Evolutionary conservation across 1,139 yeast genomes (phyloP).

Genomic region (Suhomyces wounanorum): DNA sequence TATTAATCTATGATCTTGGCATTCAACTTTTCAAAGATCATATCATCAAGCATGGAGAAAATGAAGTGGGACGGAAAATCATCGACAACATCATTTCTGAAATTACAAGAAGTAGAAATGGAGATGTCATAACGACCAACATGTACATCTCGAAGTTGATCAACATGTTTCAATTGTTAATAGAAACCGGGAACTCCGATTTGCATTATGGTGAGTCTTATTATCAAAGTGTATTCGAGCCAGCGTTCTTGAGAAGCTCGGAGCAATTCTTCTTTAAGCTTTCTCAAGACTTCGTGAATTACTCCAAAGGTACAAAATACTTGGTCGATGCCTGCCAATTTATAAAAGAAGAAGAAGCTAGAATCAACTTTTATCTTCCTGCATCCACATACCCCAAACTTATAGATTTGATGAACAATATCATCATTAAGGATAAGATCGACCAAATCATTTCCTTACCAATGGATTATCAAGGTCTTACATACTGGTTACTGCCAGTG

Average conservation of each 20-base stretch:
- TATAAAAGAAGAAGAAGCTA: conserved; percentile 58
- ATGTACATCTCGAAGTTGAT: conserved; percentile 62
- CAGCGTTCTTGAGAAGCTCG: conserved; percentile 57
- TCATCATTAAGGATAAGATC: conserved; percentile 62
- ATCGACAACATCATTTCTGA: conserved; percentile 56
- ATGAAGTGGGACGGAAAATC: conserved; percentile 54
- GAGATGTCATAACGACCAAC: conserved; percentile 57
- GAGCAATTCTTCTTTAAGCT: conserved; percentile 55
- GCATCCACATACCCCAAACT: conserved; percentile 55
- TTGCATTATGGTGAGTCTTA: conserved; percentile 50
- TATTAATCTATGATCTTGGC: conserved; percentile 77
- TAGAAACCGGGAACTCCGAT: conserved; percentile 41
- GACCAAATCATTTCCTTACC: conserved; percentile 48
- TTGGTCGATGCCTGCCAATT: conserved; percentile 54
- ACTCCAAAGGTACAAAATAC: conserved; percentile 51
- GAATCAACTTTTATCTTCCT: conserved; percentile 60
- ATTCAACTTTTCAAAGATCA: conserved; percentile 50
- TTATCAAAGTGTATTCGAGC: conserved; percentile 69
- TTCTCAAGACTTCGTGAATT: conserved; percentile 44
- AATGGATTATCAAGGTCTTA: conserved; percentile 55
- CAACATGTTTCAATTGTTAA: conserved; percentile 64
- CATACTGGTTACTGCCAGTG: conserved; percentile 51
- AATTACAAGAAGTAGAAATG: conserved; percentile 61
- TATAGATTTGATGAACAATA: conserved; percentile 57
- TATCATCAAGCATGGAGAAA: conserved; percentile 41